Percentiles rank a stretch among this genome's conserved stretches.
These are phyloP conservation scores for Geranium brycei DNA, from an alignment of 345 rosid genomes.

Conservation along the genomic window DNA sequence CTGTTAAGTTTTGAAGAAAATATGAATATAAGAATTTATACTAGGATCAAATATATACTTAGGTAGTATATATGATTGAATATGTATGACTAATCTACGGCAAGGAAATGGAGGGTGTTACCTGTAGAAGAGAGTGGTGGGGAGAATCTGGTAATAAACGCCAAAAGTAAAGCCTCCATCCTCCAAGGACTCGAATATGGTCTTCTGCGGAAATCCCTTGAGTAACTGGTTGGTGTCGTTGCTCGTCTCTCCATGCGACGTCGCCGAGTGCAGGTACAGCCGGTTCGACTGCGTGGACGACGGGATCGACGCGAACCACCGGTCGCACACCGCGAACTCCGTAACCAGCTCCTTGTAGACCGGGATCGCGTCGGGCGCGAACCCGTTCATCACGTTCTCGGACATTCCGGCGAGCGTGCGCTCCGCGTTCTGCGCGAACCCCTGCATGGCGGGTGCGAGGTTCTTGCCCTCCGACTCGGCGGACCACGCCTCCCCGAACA, in stretches of 20 bases:
- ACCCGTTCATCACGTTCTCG: slow-evolving; percentile 48
- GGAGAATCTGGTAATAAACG: slow-evolving; percentile 45
- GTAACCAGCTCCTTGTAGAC: slow-evolving; percentile 42
- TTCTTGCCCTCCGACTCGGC: not conserved
- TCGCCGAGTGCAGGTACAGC: slow-evolving; percentile 52
- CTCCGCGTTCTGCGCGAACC: slow-evolving; percentile 28
- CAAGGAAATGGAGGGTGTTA: too few relatives aligned
- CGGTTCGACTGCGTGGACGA: slow-evolving; percentile 59
- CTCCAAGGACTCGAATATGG: slow-evolving; percentile 57
- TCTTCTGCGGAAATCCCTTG: slow-evolving; percentile 58
- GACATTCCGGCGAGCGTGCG: slow-evolving; percentile 13
- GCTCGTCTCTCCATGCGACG: slow-evolving; percentile 53
- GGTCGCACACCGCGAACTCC: slow-evolving; percentile 63
- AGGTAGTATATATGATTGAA: too few relatives aligned
- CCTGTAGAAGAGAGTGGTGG: slow-evolving; percentile 51
- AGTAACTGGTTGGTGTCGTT: slow-evolving; percentile 37
- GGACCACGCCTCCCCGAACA: slow-evolving; percentile 32
- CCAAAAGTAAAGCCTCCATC: slow-evolving; percentile 46
- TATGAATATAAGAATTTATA: too few relatives aligned
- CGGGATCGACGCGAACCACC: slow-evolving; percentile 69
- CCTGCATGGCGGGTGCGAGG: slow-evolving; percentile 19
- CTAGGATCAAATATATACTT: too few relatives aligned
- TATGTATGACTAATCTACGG: too few relatives aligned
- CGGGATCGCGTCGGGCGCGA: slow-evolving; percentile 49
- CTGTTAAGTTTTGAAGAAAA: too few relatives aligned